phyloP scores from a whole-genome alignment of 108 stramenopile genomes.

The Skeletonema tropicum region DNA sequence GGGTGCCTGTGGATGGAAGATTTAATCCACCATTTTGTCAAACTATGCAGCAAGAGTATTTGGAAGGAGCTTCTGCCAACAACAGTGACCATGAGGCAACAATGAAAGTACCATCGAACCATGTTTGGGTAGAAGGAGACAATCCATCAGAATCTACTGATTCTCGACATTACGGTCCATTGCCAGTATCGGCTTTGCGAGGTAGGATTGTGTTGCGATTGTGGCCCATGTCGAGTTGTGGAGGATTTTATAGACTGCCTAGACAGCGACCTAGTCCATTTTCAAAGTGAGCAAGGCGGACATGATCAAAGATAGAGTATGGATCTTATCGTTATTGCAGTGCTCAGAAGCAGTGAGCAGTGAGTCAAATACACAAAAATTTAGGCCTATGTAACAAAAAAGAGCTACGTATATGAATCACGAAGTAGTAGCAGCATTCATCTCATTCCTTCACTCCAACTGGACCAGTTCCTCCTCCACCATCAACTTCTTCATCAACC shows the following conservation, averaged over 20 bases:
- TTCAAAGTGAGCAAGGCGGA: not conserved
- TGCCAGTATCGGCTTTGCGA: conserved; percentile 72
- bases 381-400: not conserved
- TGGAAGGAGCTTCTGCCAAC: not conserved
- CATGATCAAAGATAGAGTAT: no score
- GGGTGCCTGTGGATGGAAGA: conserved; percentile 25
- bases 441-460: not conserved
- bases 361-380: no score
- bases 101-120: conserved; percentile 72
- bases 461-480: not conserved
- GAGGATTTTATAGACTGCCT: conserved; percentile 12
- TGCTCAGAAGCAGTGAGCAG: no score
- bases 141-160: conserved; percentile 91
- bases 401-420: no score
- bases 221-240: conserved; percentile 63
- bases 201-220: conserved; percentile 75
- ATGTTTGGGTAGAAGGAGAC: conserved; percentile 96
- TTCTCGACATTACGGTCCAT: conserved; percentile 90
- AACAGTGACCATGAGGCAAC: not conserved
- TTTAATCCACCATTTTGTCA: conserved; percentile 26
- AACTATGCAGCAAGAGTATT: not conserved
- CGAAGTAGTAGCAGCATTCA: not conserved
- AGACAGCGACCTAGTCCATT: conserved; percentile 45
- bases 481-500: not conserved
- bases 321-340: no score